These are phyloP conservation scores for Saccharomycopsis javanensis DNA, from an alignment of 805 yeast genomes.

Conservation along the genomic window DNA sequence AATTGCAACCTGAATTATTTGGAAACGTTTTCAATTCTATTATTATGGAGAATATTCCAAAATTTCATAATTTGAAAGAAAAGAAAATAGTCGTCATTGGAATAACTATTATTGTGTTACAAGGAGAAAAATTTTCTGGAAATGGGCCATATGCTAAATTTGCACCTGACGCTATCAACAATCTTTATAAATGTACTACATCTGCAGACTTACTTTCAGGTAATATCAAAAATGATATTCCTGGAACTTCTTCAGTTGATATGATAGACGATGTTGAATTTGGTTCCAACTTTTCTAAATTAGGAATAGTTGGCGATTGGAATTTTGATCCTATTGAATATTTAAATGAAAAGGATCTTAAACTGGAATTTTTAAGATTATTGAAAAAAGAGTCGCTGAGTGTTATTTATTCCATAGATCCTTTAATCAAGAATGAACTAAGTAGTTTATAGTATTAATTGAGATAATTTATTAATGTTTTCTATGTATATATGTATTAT, in stretches of 20 bases:
- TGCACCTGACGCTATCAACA: conserved; percentile 35
- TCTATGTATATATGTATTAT: not conserved
- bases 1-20: conserved; percentile 56
- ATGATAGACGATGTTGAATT: conserved; percentile 46
- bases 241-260: conserved; percentile 28
- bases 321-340: conserved; percentile 64
- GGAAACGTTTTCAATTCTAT: conserved; percentile 40
- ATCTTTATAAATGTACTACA: conserved; percentile 30
- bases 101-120: conserved; percentile 31
- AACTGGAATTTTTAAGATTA: conserved; percentile 5
- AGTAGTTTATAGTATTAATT: not conserved
- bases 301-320: conserved; percentile 50
- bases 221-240: conserved; percentile 24
- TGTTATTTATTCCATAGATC: not conserved
- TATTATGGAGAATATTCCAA: conserved; percentile 40
- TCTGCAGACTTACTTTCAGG: conserved; percentile 29
- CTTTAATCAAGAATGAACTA: conserved; percentile 1
- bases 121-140: conserved; percentile 24
- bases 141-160: conserved; percentile 35
- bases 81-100: conserved; percentile 48
- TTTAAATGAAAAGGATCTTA: conserved; percentile 26
- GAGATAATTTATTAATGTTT: not conserved
- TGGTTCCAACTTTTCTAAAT: conserved; percentile 75
- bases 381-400: not conserved
- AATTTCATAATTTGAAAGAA: conserved; percentile 37